Evolutionary conservation across 441 rosid species (phyloP).

Genomic region (Cnidoscolus chayamansa): DNA sequence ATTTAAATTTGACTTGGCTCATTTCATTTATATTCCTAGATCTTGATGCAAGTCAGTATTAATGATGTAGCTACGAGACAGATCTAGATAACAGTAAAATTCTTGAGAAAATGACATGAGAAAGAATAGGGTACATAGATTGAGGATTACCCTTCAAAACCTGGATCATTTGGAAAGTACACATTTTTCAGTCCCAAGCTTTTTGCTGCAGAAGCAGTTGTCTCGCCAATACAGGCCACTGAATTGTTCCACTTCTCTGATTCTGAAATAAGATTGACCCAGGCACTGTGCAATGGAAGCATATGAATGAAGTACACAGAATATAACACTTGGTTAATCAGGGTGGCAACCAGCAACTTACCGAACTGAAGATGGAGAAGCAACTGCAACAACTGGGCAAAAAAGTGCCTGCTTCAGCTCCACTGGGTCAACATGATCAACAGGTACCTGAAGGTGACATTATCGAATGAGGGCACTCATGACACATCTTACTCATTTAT

Average conservation of each 20-base stretch:
- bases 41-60: conserved; percentile 1
- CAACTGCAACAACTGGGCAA: conserved; percentile 79
- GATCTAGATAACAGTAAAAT: neutral
- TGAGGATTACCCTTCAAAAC: conserved; percentile 77
- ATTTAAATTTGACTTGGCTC: too few species aligned
- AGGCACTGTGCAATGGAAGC: conserved; percentile 54
- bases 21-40: too few species aligned
- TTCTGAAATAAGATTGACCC: conserved; percentile 65
- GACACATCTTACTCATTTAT: conserved; percentile 8
- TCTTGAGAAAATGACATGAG: neutral
- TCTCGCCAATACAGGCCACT: conserved; percentile 91
- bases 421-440: conserved; percentile 56
- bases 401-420: conserved; percentile 61
- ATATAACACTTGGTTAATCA: conserved; percentile 4
- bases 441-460: conserved; percentile 53
- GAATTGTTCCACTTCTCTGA: conserved; percentile 54
- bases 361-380: conserved; percentile 89
- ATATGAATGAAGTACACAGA: conserved; percentile 19
- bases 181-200: conserved; percentile 65
- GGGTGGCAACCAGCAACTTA: conserved; percentile 26
- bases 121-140: conserved; percentile 1
- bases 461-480: conserved; percentile 20
- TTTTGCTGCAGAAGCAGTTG: conserved; percentile 85
- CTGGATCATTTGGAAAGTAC: conserved; percentile 71
- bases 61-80: neutral